Base-by-base conservation (phyloP, 148 eudicot species). In the Camellia granthamiana region DNA sequence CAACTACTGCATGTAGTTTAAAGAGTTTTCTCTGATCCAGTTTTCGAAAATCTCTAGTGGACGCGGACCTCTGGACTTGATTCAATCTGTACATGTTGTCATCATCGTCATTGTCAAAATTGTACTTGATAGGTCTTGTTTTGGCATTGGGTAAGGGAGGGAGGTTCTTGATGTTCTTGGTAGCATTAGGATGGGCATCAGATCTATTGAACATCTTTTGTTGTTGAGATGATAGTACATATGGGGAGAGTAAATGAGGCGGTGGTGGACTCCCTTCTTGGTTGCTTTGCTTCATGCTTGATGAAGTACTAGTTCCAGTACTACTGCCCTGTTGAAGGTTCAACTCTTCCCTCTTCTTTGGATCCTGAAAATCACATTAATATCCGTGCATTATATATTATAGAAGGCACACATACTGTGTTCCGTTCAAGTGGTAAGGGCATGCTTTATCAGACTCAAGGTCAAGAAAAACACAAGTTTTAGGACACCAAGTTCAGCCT, bases 1-100 rank as follows among this genome's bases (percentile, higher is more conserved):
- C 78, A 52, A 68, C 82, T 59, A 75, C 55, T 14, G 63, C 77
- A 3, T 67, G 81, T 16, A 80, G 71, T 63, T 76, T 60, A 38
- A 77, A 5, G 13, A 49, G 60, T 38, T 71, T 86, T 49, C 68
- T 78, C 42, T 74, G 67, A 44, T 86, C 86, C 13, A 82, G 18
- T n/a, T 75, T 81, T 59, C 84, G 56, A 67, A 69, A 84, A 3
- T 88, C 90, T 69, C 86, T 86, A 7, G 83, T 82, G 61, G 88
- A 88, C 9, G 66, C 78, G 8, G 90, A 88, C 66, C 88, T 86
- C 58, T 72, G 83, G 23, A 83, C 81, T 21, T 62, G 70, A 69
- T 44, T 79, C 61, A 77, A 42, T 74, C 79, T 74, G 65, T 79
- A 44, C 65, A 46, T 60, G 54, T 80, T 72, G 6, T 62, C 78